Conservation (phyloP, 345 rosid species). For the Melastoma malabathricum region DNA sequence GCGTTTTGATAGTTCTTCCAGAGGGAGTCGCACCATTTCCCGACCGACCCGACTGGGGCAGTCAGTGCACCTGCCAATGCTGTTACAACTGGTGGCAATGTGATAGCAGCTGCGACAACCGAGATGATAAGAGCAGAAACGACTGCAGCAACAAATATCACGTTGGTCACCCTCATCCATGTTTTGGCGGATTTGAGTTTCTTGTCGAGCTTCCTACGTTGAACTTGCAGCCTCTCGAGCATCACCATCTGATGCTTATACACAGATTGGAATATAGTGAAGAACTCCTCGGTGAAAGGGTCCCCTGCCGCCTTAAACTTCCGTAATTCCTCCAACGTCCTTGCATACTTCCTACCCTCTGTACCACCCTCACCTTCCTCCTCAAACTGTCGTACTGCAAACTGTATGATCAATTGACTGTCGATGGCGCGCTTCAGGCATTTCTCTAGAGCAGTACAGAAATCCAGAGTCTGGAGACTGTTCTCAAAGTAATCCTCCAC, state of each 20-base stretch:
- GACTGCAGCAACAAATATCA: slow-evolving; percentile 54
- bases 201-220: slow-evolving; percentile 53
- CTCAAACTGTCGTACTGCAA: slow-evolving; percentile 49
- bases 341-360: slow-evolving; percentile 29
- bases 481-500: slow-evolving; percentile 58
- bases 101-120: slow-evolving; percentile 76
- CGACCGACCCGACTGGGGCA: slow-evolving; percentile 55
- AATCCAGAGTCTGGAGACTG: slow-evolving; percentile 53
- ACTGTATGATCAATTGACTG: slow-evolving; percentile 53
- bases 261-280: slow-evolving; percentile 29
- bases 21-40: slow-evolving; percentile 64
- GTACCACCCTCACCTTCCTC: slow-evolving; percentile 24
- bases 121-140: slow-evolving; percentile 68
- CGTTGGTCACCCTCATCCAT: slow-evolving; percentile 69
- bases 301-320: slow-evolving; percentile 52
- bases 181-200: slow-evolving; percentile 41
- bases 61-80: slow-evolving; percentile 63
- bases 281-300: slow-evolving; percentile 68
- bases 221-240: slow-evolving; percentile 32
- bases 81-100: slow-evolving; percentile 58
- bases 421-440: slow-evolving; percentile 54
- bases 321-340: slow-evolving; percentile 53
- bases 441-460: slow-evolving; percentile 58
- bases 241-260: slow-evolving; percentile 36
- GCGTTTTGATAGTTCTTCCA: slow-evolving; percentile 52